These are phyloP conservation scores for Leucocoprinus leucothites DNA, from an alignment of 768 basidiomycete species.

Conservation along the genomic window DNA sequence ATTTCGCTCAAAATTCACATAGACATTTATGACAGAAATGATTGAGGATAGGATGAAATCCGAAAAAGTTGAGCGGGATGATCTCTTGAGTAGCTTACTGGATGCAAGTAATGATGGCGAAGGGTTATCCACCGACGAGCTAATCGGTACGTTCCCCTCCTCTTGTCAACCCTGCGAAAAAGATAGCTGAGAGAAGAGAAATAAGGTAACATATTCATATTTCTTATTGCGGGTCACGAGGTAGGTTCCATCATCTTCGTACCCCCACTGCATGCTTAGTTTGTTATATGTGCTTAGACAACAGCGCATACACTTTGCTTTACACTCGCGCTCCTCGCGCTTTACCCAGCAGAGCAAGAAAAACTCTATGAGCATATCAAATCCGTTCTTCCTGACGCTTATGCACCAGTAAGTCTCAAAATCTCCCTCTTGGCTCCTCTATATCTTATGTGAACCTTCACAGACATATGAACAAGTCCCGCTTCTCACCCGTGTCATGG, in stretches of 20 bases:
- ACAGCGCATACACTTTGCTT: conserved; percentile 38
- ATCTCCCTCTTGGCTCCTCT: background rate
- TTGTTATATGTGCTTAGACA: too few relatives aligned
- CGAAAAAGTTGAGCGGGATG: conserved; percentile 37
- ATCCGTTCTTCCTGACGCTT: conserved; percentile 21
- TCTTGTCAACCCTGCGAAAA: background rate
- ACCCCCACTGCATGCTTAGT: background rate
- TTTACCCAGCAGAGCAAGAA: conserved; percentile 43
- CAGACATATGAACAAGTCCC: conserved; percentile 33
- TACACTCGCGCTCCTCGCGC: too few relatives aligned
- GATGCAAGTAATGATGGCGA: conserved; percentile 36
- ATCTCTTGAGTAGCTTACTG: conserved; percentile 50
- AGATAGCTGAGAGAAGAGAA: too few relatives aligned
- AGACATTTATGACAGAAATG: conserved; percentile 49
- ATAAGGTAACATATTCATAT: conserved; percentile 39
- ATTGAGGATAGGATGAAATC: conserved; percentile 35
- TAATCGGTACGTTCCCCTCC: conserved; percentile 25
- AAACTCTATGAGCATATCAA: conserved; percentile 36
- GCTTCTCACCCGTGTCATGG: conserved; percentile 26
- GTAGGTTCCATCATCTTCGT: conserved; percentile 21
- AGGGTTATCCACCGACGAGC: conserved; percentile 35
- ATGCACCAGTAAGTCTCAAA: background rate
- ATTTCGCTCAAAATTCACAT: too few relatives aligned
- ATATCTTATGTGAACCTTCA: background rate
- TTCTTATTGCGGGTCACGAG: conserved; percentile 58